Base-by-base conservation (phyloP, 345 rosid genomes). In the Pugionium dolabratum region DNA sequence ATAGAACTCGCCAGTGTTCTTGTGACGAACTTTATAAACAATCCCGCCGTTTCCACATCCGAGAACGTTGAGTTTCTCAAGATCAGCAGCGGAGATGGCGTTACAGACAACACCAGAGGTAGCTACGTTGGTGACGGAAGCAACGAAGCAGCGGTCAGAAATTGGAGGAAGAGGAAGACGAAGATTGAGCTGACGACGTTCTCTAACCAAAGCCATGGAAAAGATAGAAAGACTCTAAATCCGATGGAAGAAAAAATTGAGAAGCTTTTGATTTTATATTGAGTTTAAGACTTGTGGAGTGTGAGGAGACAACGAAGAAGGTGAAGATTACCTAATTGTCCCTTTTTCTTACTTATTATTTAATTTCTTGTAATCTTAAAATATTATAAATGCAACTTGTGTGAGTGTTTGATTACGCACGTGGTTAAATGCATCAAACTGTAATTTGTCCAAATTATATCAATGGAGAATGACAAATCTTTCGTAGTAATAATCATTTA, bases 21-120 rank as follows among this genome's bases (percentile, higher is more conserved):
- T 82, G 67, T 88, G 86, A n/a, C 79, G 80, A 43, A 78, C 96
- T 70, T 83, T 84, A 73, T 91, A 89, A 55, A 88, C 98, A 0
- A 78, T 81, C 3, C 98, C 98, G 0, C 98, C 91, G 68, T 91
- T 91, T 3, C 98, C 98, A 65, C 83, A 85, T 41, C 98, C 96
- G 0, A 91, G 82, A 0, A 87, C 95, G 34, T 78, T 61, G 40
- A 89, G 78, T 49, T 70, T 89, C 34, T 91, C 98, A 25, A 89
- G 80, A 69, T 91, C 96, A 3, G 75, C 4, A 35, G 54, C 37
- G 30, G 83, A 65, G 34, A 78, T 52, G 4, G 58, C 34, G 51
- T 71, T n/a, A 66, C 47, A 51, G 9, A 69, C 4, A 28, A 64
- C 43, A 41, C 4, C 5, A 2, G 75, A 28, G 46, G 54, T 2